phyloP scores from a whole-genome alignment of 371 early-diverging fungal species.

The Rhizomucor miehei region DNA sequence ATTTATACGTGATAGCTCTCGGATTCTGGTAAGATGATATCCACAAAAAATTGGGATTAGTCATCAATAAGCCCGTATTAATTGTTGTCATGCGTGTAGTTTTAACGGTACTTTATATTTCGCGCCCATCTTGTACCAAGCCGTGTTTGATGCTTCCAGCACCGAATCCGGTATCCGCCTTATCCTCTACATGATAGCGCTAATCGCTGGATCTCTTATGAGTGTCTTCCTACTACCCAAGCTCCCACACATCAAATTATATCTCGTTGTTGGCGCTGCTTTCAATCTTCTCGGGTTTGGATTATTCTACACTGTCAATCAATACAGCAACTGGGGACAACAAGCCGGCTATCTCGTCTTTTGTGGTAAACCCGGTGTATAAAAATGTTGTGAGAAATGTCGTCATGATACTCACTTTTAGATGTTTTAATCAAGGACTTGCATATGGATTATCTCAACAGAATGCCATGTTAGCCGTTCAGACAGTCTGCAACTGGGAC shows the following conservation, averaged over 20 bases:
- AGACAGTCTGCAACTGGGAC: conserved; percentile 44
- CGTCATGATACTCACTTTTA: not conserved
- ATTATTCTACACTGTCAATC: conserved; percentile 36
- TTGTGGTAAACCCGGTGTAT: conserved; percentile 23
- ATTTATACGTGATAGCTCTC: too few species aligned
- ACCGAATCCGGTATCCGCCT: conserved; percentile 44
- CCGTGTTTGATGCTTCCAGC: conserved; percentile 40
- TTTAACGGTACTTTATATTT: conserved; percentile 73
- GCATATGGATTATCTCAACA: conserved; percentile 66
- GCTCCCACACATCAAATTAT: conserved; percentile 32
- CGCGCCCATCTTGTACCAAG: conserved; percentile 59
- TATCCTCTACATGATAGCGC: conserved; percentile 39
- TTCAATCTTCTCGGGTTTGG: conserved; percentile 37
- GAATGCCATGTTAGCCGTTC: conserved; percentile 56
- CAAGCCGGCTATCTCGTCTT: conserved; percentile 40
- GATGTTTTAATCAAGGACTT: conserved; percentile 20
- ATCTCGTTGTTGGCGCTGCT: conserved; percentile 23
- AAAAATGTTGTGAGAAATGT: not conserved
- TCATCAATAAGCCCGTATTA: too few species aligned
- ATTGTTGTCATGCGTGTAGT: too few species aligned
- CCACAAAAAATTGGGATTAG: too few species aligned
- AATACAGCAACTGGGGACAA: conserved; percentile 28
- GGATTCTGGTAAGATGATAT: too few species aligned
- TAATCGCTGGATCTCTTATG: conserved; percentile 38
- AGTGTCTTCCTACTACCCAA: conserved; percentile 20